Conservation (phyloP, 768 basidiomycete genomes). For the Leccinum ochraceum region DNA sequence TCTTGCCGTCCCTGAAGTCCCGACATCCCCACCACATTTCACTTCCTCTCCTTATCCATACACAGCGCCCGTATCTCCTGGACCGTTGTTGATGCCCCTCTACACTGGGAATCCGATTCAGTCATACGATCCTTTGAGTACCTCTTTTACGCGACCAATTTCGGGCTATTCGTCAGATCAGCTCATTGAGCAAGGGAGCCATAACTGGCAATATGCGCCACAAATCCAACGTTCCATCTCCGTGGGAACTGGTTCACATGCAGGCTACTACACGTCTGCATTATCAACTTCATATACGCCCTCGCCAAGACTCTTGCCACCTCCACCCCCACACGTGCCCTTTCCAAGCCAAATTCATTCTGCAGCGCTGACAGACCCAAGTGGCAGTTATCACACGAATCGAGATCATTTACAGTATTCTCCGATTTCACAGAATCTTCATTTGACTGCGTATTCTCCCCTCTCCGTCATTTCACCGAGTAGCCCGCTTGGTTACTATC, state of each 20-base stretch:
- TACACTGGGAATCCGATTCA: slow-evolving; percentile 13
- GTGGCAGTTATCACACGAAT: slow-evolving; percentile 30
- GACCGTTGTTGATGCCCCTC: slow-evolving; percentile 6
- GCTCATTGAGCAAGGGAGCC: slow-evolving; percentile 10
- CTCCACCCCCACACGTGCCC: slow-evolving; percentile 30
- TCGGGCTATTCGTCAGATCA: slow-evolving; percentile 8
- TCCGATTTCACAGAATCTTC: slow-evolving; percentile 59
- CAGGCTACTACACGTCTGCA: slow-evolving; percentile 37
- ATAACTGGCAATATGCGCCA: slow-evolving; percentile 36
- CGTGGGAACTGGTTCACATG: slow-evolving; percentile 39
- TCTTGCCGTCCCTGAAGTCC: slow-evolving; percentile 47
- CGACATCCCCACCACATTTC: slow-evolving; percentile 30
- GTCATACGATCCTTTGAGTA: slow-evolving; percentile 13
- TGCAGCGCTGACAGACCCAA: slow-evolving; percentile 12
- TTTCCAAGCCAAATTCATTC: slow-evolving; percentile 17
- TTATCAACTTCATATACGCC: slow-evolving; percentile 32
- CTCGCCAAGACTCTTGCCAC: slow-evolving; percentile 29
- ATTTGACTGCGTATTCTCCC: slow-evolving; percentile 54
- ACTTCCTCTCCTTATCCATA: slow-evolving; percentile 22
- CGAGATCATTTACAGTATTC: slow-evolving; percentile 61
- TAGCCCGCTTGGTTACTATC: neutral
- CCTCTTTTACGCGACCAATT: slow-evolving; percentile 5
- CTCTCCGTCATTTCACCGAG: slow-evolving; percentile 54
- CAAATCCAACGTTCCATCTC: slow-evolving; percentile 53
- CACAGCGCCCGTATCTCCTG: slow-evolving; percentile 20